These are phyloP conservation scores for Lactifluus hygrophoroides DNA, from an alignment of 768 basidiomycete genomes.

Conservation along the genomic window DNA sequence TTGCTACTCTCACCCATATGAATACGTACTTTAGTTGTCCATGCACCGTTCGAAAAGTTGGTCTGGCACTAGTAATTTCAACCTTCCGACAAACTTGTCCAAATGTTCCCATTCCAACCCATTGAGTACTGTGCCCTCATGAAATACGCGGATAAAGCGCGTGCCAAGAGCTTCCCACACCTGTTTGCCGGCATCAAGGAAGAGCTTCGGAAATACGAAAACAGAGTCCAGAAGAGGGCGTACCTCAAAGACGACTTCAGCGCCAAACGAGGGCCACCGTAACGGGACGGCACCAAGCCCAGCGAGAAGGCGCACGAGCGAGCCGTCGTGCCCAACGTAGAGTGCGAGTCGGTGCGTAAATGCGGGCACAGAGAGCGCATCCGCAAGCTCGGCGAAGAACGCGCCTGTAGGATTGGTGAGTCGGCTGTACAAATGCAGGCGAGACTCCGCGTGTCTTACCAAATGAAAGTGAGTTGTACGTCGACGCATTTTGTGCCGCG, in stretches of 20 bases:
- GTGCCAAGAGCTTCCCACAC: constrained; percentile 30
- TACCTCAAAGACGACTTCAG: constrained; percentile 41
- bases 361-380: constrained; percentile 27
- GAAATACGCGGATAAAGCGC: constrained; percentile 35
- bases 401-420: constrained; percentile 27
- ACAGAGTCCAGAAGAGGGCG: not conserved
- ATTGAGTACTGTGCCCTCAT: constrained; percentile 35
- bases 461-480: constrained; percentile 38
- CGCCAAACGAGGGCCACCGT: constrained; percentile 42
- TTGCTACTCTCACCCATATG: not conserved
- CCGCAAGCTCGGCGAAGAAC: constrained; percentile 37
- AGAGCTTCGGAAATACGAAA: not conserved
- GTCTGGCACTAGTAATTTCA: constrained; percentile 30
- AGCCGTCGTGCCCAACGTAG: constrained; percentile 42
- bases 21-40: not conserved
- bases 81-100: constrained; percentile 28
- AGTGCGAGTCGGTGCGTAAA: constrained; percentile 33
- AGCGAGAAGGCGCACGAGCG: constrained; percentile 34
- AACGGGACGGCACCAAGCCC: constrained; percentile 31
- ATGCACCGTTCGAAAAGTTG: constrained; percentile 27
- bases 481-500: constrained; percentile 35
- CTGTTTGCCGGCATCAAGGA: constrained; percentile 22
- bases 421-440: not conserved
- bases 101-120: constrained; percentile 32
- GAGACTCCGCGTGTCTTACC: constrained; percentile 22